Base-by-base conservation (phyloP, 176 grass and related monocot species). In the Triticum turgidum region DNA sequence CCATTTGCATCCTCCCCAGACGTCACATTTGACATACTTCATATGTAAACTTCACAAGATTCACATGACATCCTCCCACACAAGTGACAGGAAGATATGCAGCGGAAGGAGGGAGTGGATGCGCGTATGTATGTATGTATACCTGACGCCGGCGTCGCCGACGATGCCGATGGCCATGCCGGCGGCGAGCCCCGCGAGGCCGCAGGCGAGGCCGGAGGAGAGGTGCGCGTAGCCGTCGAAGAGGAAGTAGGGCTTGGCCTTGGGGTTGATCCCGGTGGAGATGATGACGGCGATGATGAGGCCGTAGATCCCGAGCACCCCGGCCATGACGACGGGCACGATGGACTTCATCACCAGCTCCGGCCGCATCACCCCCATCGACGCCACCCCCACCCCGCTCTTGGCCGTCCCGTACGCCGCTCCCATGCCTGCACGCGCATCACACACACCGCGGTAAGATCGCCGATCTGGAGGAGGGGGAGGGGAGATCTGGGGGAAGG, bases 301-400 rank as follows among this genome's bases (percentile, higher is more conserved):
- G 15, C 92, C 92, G 89, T 94, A 94, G 76, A 94, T 94, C 6
- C 87, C 92, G 79, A 94, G 90, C n/a, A 94, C 92, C 37, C 92
- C 90, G 3, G 92, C 90, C 92, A 94, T 94, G 87, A 94, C 92
- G 39, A 94, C 90, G 34, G 90, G 90, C 42, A 94, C 92, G 85
- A 94, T 94, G 71, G 92, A 94, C 80, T 94, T 94, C 92, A 94
- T 92, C 72, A 94, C 90, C 37, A 94, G 92, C 73, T 94, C 90
- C 4, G 92, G 92, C 68, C 92, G 81, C 90, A 94, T 94, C 29
- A 94, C 87, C 6, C 90, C 92, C 92, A 94, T 94, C 10, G 92
- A 94, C 2, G 92, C 92, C 32, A 94, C 92, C 1, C 90, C 87
- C 5, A 94, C 90, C 59, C 92, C 90, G 76, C 92, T 94, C 85